Conservation (phyloP, 345 rosid species). For the Angophora floribunda region DNA sequence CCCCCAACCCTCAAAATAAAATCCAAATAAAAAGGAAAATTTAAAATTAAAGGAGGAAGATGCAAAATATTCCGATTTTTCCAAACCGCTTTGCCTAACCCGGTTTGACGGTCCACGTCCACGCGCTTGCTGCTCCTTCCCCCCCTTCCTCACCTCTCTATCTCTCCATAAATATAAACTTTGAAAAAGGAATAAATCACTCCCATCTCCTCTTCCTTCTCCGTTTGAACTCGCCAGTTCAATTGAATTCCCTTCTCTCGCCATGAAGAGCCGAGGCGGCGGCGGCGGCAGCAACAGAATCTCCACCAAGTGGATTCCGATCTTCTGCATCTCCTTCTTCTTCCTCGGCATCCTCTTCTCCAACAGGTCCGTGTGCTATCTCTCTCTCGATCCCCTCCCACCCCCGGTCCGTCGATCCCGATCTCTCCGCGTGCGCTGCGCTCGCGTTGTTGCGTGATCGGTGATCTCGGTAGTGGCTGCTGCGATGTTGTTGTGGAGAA, state of each 20-base stretch:
- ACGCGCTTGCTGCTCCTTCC: not conserved
- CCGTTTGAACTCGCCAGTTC: not conserved
- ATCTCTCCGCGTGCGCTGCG: not conserved
- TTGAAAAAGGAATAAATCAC: not conserved
- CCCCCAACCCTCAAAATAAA: not conserved
- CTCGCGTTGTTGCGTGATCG: not conserved
- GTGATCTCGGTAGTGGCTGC: not conserved
- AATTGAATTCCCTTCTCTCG: not conserved
- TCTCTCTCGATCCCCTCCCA: not conserved
- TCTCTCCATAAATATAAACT: not conserved
- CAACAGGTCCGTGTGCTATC: conserved; percentile 36
- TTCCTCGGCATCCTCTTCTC: conserved; percentile 67
- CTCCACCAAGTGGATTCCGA: conserved; percentile 69
- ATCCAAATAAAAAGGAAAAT: too few species aligned
- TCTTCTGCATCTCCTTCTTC: conserved; percentile 64
- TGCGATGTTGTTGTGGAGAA: not conserved
- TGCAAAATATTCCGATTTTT: not conserved
- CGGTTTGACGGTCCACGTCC: not conserved
- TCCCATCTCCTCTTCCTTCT: not conserved
- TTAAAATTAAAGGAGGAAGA: not conserved
- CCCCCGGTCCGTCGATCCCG: not conserved
- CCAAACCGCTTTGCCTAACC: not conserved
- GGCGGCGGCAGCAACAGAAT: conserved; percentile 16
- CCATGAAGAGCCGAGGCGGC: conserved; percentile 49
- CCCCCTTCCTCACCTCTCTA: too few species aligned